A percentile compares a stretch with the other conserved stretches of the same genome.
Conservation (phyloP, 192 early-diverging fungal species). For the Coemansia sp. region DNA sequence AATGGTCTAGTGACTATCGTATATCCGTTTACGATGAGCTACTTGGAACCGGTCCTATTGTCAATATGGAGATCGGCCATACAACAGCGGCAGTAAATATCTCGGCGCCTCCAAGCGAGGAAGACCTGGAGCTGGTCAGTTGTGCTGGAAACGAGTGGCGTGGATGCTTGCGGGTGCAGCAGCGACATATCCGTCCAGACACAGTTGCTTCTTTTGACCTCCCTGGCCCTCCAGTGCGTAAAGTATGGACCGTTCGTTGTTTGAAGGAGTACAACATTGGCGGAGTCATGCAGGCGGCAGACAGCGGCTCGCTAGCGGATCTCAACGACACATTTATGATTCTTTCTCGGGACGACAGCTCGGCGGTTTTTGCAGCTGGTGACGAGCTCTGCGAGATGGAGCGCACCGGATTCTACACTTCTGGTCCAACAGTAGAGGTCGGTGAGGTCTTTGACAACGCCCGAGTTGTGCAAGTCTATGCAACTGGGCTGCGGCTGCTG, state of each 20-base stretch:
- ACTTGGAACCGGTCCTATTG: constrained; percentile 76
- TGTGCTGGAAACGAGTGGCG: constrained; percentile 61
- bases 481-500: constrained; percentile 71
- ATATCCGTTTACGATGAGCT: constrained; percentile 80
- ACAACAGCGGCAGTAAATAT: constrained; percentile 9
- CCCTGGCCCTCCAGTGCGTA: constrained; percentile 47
- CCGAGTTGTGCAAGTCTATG: constrained; percentile 82
- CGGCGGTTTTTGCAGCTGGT: constrained; percentile 73
- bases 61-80: constrained; percentile 73
- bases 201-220: constrained; percentile 61
- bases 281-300: constrained; percentile 45
- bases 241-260: constrained; percentile 46
- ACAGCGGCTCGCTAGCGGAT: constrained; percentile 28
- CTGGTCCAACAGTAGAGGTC: constrained; percentile 77
- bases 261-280: constrained; percentile 50
- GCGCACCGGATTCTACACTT: constrained; percentile 69
- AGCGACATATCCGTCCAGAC: constrained; percentile 64
- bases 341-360: constrained; percentile 34
- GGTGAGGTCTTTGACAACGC: constrained; percentile 71
- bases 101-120: constrained; percentile 4
- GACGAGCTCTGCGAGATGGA: constrained; percentile 82
- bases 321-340: constrained; percentile 46
- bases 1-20: constrained; percentile 51
- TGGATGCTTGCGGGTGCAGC: constrained; percentile 65
- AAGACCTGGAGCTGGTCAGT: constrained; percentile 60